These are phyloP conservation scores for Albugo laibachii DNA, from an alignment of 352 stramenopile species.

Conservation along the genomic window DNA sequence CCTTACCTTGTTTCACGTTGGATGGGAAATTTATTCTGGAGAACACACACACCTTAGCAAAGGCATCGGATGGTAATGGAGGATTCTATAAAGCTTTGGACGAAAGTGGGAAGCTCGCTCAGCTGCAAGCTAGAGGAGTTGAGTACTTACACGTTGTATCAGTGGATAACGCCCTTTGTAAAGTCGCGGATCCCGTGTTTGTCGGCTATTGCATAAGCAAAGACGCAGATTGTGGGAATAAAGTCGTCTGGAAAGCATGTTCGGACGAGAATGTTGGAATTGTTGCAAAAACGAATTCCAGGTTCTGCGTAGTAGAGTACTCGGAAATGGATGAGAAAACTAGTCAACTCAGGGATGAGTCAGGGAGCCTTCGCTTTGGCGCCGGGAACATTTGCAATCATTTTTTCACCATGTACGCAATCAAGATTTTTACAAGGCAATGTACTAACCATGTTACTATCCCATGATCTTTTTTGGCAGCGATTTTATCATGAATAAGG, in stretches of 20 bases:
- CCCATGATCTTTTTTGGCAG: conserved; percentile 6
- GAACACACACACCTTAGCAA: conserved; percentile 49
- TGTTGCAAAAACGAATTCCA: conserved; percentile 56
- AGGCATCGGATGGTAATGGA: conserved; percentile 96
- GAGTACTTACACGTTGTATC: conserved; percentile 94
- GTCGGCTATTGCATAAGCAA: conserved; percentile 90
- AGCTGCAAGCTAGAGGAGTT: conserved; percentile 74
- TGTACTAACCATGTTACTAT: background rate
- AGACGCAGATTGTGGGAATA: conserved; percentile 90
- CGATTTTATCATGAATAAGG: conserved; percentile 71
- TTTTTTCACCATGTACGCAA: conserved; percentile 82
- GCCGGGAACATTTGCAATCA: conserved; percentile 99
- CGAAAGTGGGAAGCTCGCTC: conserved; percentile 68
- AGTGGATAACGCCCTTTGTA: conserved; percentile 96
- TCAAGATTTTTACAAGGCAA: background rate
- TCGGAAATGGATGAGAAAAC: conserved; percentile 82
- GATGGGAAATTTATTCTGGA: conserved; percentile 95
- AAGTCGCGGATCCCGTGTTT: conserved; percentile 90
- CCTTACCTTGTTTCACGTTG: conserved; percentile 85
- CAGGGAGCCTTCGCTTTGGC: conserved; percentile 81
- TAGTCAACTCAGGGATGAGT: conserved; percentile 32
- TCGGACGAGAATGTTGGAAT: conserved; percentile 88
- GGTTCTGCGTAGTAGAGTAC: conserved; percentile 93
- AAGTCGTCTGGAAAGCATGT: conserved; percentile 88
- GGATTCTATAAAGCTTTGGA: conserved; percentile 88